phyloP scores from a whole-genome alignment of 208 protist genomes.

The Acanthamoeba quina region DNA sequence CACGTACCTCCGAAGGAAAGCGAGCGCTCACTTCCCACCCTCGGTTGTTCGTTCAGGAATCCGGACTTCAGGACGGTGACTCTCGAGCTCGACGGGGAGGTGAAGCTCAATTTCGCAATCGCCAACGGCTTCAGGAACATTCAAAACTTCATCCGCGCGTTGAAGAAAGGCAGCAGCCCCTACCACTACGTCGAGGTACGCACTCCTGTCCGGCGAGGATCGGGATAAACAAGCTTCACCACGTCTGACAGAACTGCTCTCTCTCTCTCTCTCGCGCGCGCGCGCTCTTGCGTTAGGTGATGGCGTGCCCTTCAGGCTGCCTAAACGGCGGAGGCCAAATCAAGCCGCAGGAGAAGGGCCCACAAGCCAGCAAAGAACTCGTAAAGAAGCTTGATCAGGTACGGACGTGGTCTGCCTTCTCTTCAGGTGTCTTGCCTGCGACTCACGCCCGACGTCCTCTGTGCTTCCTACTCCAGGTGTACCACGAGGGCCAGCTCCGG shows the following conservation, averaged over 20 bases:
- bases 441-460: no score
- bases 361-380: slow-evolving; percentile 46
- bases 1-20: background rate
- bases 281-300: no score
- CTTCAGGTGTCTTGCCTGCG: no score
- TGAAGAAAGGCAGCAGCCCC: slow-evolving; percentile 88
- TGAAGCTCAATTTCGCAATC: slow-evolving; percentile 89
- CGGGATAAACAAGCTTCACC: no score
- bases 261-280: no score
- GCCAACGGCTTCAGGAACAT: slow-evolving; percentile 99
- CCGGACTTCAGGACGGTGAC: slow-evolving; percentile 83
- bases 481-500: slow-evolving; percentile 13
- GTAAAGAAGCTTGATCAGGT: slow-evolving; percentile 49
- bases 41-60: slow-evolving; percentile 76
- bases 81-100: slow-evolving; percentile 81
- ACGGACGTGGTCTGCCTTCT: background rate
- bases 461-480: no score
- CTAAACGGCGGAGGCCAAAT: slow-evolving; percentile 70
- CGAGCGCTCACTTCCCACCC: background rate
- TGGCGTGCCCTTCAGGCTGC: slow-evolving; percentile 70
- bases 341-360: background rate
- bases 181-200: slow-evolving; percentile 65
- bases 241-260: no score
- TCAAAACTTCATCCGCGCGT: slow-evolving; percentile 96
- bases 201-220: no score